Evolutionary conservation across 2,329 filamentous ascomycete species (phyloP).

Genomic region (Lachnellula arida): DNA sequence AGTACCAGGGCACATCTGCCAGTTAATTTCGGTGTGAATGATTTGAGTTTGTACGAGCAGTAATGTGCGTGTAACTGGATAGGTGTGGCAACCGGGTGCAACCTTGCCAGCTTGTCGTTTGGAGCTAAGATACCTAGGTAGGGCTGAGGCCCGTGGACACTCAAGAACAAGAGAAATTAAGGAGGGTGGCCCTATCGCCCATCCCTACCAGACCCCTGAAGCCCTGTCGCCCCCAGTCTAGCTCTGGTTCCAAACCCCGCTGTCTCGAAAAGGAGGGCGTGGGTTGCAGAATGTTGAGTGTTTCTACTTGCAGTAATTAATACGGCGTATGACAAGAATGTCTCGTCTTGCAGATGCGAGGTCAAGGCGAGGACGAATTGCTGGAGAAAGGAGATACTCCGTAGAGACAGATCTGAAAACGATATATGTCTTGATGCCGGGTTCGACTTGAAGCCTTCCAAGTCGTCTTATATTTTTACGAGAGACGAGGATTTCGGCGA

Average conservation of each 20-base stretch:
- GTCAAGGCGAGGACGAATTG: background rate
- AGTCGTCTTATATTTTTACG: too few relatives aligned
- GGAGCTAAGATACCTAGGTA: slow-evolving; percentile 5
- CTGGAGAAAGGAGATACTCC: background rate
- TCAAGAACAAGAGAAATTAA: background rate
- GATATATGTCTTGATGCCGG: too few relatives aligned
- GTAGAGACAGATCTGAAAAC: too few relatives aligned
- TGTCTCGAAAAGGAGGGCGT: background rate
- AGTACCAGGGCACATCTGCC: too few relatives aligned
- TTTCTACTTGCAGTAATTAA: background rate
- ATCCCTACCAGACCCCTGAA: background rate
- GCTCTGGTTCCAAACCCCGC: background rate
- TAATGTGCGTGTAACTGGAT: background rate
- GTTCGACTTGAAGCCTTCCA: too few relatives aligned
- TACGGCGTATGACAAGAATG: background rate
- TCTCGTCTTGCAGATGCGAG: background rate
- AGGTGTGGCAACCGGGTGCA: background rate
- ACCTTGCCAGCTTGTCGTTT: slow-evolving; percentile 8
- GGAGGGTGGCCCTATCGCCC: background rate
- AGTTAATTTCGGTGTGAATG: background rate
- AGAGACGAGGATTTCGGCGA: too few relatives aligned
- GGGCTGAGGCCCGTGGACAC: slow-evolving; percentile 9
- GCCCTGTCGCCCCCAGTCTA: background rate
- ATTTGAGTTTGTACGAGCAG: background rate
- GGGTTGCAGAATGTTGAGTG: background rate